phyloP scores from a whole-genome alignment of 2,329 filamentous ascomycete species.

The Didymosphaeria variabile region DNA sequence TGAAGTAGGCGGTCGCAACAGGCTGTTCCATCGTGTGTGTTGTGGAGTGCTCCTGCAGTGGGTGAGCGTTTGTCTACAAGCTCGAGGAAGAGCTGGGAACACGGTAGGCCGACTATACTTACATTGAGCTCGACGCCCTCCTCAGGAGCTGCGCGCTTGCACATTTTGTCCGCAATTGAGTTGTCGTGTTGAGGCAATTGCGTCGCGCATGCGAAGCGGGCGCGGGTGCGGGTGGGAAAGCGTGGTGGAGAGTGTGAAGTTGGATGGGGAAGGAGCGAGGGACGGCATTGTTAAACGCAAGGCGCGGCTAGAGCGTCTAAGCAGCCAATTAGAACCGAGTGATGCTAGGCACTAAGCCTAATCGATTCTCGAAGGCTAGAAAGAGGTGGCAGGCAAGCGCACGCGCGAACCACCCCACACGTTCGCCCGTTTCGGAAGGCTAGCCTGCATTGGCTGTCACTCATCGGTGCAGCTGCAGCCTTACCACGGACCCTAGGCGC shows the following conservation, averaged over 20 bases:
- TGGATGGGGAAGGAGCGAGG: conserved; percentile 9
- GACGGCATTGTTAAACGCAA: not conserved
- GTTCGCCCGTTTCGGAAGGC: not conserved
- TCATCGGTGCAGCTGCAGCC: not conserved
- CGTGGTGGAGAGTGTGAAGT: not conserved
- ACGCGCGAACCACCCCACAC: not conserved
- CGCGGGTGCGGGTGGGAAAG: not conserved
- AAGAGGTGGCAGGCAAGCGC: not conserved
- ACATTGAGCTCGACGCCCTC: conserved; percentile 2
- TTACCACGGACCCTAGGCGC: not conserved
- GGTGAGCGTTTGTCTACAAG: not conserved
- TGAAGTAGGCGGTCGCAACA: conserved; percentile 18
- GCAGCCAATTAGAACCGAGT: not conserved
- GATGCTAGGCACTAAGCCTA: not conserved
- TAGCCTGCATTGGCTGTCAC: not conserved
- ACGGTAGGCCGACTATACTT: not conserved
- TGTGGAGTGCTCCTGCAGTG: not conserved
- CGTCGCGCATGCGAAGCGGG: not conserved
- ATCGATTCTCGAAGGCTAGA: not conserved
- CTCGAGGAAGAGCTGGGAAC: not conserved
- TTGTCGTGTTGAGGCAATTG: not conserved
- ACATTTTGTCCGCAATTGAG: not conserved
- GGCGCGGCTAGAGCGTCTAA: not conserved
- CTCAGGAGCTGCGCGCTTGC: not conserved
- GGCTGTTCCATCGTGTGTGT: not conserved